Evolutionary conservation across 2,329 filamentous ascomycete species (phyloP), one percentile per base, ranked within the genome.

Genomic region (Fusarium piperis): DNA sequence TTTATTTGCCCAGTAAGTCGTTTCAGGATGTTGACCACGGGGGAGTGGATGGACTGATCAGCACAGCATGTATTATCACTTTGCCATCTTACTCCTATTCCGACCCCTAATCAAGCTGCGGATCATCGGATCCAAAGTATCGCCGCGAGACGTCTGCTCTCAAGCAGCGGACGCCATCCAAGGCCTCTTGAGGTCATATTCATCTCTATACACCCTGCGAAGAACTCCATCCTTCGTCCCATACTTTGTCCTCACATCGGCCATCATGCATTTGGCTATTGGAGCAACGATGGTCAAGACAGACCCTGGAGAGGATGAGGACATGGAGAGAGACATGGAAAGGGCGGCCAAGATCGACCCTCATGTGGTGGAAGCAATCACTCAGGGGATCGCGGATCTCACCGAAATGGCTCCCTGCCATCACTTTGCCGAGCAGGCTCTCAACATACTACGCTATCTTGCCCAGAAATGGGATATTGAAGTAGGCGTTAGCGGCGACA

Each of bases 81-180:
- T 90, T 68, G 87, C 89, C 32, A 91, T 91, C n/a, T 79, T 92
- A 0, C 86, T 93, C n/a, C 86, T 94, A 2, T 94, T 94, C 77
- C 86, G 92, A 8, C 92, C 92, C 0, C 85, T 94, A 38, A 90
- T 93, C 76, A 93, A 89, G 69, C 76, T 90, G 9, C 83, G 84
- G 11, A 89, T 93, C 73, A 86, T 91, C 53, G 88, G 89, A 10
- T 92, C 90, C 9, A 86, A 87, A 58, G 83, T 93, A 3, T 84
- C 85, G 5, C 91, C 92, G 9, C 86, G 88, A 39, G 90, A 92
- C 68, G 88, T 92, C 16, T 93, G 91, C 79, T 85, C 85, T 3
- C 87, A 90, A 71, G 88, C 88, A 1, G 88, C 88, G 32, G 87
- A 89, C 66, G 88, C 88, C 30, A 90, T 90, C 18, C 87, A 89